A percentile compares a stretch with the other conserved stretches of the same genome.
Conservation (phyloP, 495 filamentous ascomycete genomes). For the Aspergillus bertholletiae region DNA sequence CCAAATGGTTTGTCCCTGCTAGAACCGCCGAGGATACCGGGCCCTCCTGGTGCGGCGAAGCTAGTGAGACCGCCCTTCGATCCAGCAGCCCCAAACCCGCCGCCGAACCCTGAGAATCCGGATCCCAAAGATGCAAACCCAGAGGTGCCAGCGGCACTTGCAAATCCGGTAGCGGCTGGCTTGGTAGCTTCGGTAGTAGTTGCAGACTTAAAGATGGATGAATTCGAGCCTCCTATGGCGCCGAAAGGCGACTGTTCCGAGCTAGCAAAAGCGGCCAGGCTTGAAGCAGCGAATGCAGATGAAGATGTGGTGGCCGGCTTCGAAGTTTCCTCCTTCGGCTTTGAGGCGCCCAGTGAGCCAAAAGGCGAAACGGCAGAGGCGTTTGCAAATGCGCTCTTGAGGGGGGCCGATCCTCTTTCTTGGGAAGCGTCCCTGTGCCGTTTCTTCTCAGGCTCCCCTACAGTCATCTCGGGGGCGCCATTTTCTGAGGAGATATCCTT, state of each 20-base stretch:
- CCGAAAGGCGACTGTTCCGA: slow-evolving; percentile 58
- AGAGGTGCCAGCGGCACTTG: slow-evolving; percentile 21
- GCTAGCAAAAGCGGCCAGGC: slow-evolving; percentile 47
- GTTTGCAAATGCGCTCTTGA: slow-evolving; percentile 51
- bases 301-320: slow-evolving; percentile 34
- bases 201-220: slow-evolving; percentile 38
- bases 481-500: slow-evolving; percentile 16
- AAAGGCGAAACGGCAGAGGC: slow-evolving; percentile 50
- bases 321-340: slow-evolving; percentile 14
- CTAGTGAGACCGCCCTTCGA: slow-evolving; percentile 53
- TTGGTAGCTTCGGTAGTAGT: slow-evolving; percentile 17
- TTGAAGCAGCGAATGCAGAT: slow-evolving; percentile 53
- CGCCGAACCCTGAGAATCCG: slow-evolving; percentile 52
- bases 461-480: slow-evolving; percentile 12
- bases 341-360: slow-evolving; percentile 33
- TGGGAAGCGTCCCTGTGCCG: slow-evolving; percentile 42
- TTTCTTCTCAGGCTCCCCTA: slow-evolving; percentile 44
- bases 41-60: slow-evolving; percentile 64
- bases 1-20: slow-evolving; percentile 70
- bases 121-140: slow-evolving; percentile 35
- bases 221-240: slow-evolving; percentile 36
- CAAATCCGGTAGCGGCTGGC: slow-evolving; percentile 31
- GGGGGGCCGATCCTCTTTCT: slow-evolving; percentile 31
- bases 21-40: slow-evolving; percentile 48
- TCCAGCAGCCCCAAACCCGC: slow-evolving; percentile 48